Evolutionary conservation across 2,329 filamentous ascomycete genomes (phyloP).

Genomic region (Phialophora tarda): DNA sequence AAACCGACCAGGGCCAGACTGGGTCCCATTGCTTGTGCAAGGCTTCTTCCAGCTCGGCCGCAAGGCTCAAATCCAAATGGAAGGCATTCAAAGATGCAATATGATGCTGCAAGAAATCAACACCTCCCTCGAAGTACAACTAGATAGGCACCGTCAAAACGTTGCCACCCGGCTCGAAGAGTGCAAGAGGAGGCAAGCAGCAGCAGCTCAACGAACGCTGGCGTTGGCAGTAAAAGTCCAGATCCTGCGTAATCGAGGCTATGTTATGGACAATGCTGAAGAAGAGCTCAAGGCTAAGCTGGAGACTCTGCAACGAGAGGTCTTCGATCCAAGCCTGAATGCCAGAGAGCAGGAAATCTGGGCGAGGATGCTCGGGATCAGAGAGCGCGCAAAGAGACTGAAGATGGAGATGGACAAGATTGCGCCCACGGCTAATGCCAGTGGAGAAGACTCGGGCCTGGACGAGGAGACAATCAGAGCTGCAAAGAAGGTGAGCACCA

Average conservation of each 20-base stretch:
- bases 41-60: slow-evolving; percentile 66
- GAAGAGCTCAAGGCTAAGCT: slow-evolving; percentile 68
- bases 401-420: slow-evolving; percentile 64
- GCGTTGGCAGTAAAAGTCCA: slow-evolving; percentile 69
- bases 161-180: slow-evolving; percentile 64
- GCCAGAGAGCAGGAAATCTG: slow-evolving; percentile 70
- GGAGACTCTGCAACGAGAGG: slow-evolving; percentile 61
- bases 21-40: slow-evolving; percentile 64
- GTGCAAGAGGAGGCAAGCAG: slow-evolving; percentile 64
- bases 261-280: slow-evolving; percentile 68
- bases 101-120: slow-evolving; percentile 69
- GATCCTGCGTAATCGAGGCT: slow-evolving; percentile 66
- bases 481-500: slow-evolving; percentile 62
- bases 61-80: slow-evolving; percentile 62
- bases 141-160: slow-evolving; percentile 65
- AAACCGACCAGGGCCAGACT: slow-evolving; percentile 62
- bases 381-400: slow-evolving; percentile 63
- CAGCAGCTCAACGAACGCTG: slow-evolving; percentile 65
- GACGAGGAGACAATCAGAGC: slow-evolving; percentile 65
- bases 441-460: slow-evolving; percentile 50
- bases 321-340: slow-evolving; percentile 65
- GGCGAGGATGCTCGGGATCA: slow-evolving; percentile 68
- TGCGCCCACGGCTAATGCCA: slow-evolving; percentile 49
- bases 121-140: slow-evolving; percentile 62
- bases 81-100: slow-evolving; percentile 63